A percentile compares a stretch with the other conserved stretches of the same genome.
Evolutionary conservation across 2,329 filamentous ascomycete species (phyloP).

Genomic region (Thermochaetoides dissita): DNA sequence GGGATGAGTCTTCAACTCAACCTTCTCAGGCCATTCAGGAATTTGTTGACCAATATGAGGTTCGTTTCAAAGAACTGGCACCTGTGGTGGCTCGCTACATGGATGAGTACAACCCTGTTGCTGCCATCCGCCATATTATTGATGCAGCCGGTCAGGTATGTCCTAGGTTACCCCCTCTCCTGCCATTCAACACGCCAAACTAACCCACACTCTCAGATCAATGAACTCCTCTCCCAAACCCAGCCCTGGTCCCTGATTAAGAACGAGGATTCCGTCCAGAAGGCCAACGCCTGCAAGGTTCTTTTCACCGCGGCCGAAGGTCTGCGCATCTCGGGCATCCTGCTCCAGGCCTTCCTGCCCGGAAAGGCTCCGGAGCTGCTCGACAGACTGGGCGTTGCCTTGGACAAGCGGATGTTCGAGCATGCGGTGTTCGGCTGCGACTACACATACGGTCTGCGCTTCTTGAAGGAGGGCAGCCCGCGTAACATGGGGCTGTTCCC

Average conservation of each 20-base stretch:
- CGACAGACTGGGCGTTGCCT: conserved; percentile 60
- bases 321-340: conserved; percentile 64
- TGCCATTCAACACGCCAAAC: too few species aligned
- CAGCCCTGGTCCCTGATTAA: conserved; percentile 54
- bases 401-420: conserved; percentile 45
- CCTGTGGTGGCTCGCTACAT: conserved; percentile 39
- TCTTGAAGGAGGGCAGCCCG: conserved; percentile 21
- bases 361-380: conserved; percentile 58
- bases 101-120: conserved; percentile 48
- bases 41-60: too few species aligned
- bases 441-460: conserved; percentile 47
- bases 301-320: conserved; percentile 64
- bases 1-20: background rate
- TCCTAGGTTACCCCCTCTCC: too few species aligned
- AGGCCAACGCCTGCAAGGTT: conserved; percentile 35
- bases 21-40: conserved; percentile 9
- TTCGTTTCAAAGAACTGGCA: too few species aligned
- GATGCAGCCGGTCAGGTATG: conserved; percentile 44
- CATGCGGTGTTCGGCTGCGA: conserved; percentile 53
- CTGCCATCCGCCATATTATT: conserved; percentile 52
- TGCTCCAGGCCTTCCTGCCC: conserved; percentile 87
- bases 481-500: conserved; percentile 38
- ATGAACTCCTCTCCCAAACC: conserved; percentile 49
- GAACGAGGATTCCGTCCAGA: conserved; percentile 17
- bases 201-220: too few species aligned